Evolutionary conservation across 495 filamentous ascomycete species (phyloP).

Genomic region (Trichoderma erinaceum): DNA sequence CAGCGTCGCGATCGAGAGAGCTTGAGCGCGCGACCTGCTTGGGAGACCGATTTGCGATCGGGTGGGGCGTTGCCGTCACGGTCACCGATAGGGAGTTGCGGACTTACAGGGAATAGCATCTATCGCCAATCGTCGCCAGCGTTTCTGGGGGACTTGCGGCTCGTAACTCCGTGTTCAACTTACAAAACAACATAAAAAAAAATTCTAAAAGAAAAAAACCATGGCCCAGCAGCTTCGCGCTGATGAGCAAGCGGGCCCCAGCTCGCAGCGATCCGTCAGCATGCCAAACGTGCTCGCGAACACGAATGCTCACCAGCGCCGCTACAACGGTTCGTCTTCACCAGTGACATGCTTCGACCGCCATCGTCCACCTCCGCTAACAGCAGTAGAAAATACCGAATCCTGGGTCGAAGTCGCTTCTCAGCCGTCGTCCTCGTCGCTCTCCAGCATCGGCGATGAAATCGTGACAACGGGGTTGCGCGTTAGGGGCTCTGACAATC

Average conservation of each 20-base stretch:
- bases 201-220: neutral
- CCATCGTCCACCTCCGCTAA: neutral
- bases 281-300: neutral
- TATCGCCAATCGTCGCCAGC: conserved; percentile 7
- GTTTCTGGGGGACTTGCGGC: neutral
- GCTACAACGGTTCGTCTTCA: conserved; percentile 13
- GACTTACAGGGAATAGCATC: neutral
- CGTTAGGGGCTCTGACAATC: conserved; percentile 47
- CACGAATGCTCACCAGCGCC: conserved; percentile 22
- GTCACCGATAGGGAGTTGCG: conserved; percentile 5
- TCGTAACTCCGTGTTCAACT: neutral
- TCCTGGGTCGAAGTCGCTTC: conserved; percentile 96
- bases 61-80: conserved; percentile 10
- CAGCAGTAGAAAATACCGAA: conserved; percentile 50
- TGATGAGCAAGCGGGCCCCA: neutral
- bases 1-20: neutral
- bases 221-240: neutral
- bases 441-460: conserved; percentile 85
- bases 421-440: conserved; percentile 79
- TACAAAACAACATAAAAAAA: neutral
- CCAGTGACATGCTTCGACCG: neutral
- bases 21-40: neutral
- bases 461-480: conserved; percentile 80
- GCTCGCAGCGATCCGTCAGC: conserved; percentile 6
- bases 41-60: conserved; percentile 3